Evolutionary conservation across 2,329 filamentous ascomycete species (phyloP).

Genomic region (Nigrograna mackinnonii): DNA sequence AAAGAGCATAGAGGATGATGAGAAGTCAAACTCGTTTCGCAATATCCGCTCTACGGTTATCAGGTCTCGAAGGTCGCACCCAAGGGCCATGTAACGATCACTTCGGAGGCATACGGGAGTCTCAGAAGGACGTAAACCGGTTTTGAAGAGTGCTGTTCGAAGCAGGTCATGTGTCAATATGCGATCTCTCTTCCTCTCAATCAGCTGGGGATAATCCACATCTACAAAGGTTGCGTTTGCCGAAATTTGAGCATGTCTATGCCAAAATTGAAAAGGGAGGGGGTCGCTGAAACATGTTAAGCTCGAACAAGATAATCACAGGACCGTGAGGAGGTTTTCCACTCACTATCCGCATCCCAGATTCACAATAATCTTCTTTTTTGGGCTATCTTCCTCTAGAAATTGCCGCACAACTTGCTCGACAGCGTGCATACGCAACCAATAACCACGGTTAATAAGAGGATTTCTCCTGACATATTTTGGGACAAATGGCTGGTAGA

Average conservation of each 20-base stretch:
- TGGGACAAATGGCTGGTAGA: constrained; percentile 84
- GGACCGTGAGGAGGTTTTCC: constrained; percentile 20
- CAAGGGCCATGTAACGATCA: constrained; percentile 75
- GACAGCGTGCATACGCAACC: constrained; percentile 81
- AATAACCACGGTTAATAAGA: constrained; percentile 87
- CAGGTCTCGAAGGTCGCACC: constrained; percentile 77
- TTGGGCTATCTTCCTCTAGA: constrained; percentile 59
- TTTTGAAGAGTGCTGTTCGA: constrained; percentile 36
- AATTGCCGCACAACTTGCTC: constrained; percentile 77
- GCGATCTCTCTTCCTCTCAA: constrained; percentile 71
- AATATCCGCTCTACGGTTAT: constrained; percentile 63
- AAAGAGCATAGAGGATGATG: constrained; percentile 71
- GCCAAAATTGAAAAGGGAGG: constrained; percentile 80
- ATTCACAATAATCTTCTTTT: constrained; percentile 76
- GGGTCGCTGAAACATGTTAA: constrained; percentile 66
- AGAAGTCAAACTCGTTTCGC: constrained; percentile 59
- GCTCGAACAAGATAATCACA: neutral
- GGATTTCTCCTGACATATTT: constrained; percentile 84
- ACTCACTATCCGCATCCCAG: constrained; percentile 88
- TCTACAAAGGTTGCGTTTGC: constrained; percentile 72
- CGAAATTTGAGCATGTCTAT: constrained; percentile 64
- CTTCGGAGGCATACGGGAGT: constrained; percentile 49
- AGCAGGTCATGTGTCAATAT: constrained; percentile 61
- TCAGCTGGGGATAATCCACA: constrained; percentile 82
- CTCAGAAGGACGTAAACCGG: constrained; percentile 29